Percentiles rank a stretch among this genome's conserved stretches.
Conservation (phyloP, 192 early-diverging fungal genomes). For the Coemansia aciculifera region DNA sequence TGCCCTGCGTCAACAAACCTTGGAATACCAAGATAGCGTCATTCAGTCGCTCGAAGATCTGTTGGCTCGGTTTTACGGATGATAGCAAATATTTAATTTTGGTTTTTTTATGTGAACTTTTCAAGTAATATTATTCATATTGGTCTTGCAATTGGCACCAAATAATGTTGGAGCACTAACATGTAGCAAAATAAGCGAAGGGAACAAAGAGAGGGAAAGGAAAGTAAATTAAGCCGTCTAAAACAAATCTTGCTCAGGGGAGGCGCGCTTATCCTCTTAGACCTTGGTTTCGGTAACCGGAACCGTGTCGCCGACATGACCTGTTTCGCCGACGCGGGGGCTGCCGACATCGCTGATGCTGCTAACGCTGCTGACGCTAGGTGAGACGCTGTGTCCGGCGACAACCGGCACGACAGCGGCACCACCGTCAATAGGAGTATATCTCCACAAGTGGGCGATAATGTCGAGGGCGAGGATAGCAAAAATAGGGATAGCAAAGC, state of each 20-base stretch:
- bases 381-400: conserved; percentile 14
- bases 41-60: conserved; percentile 52
- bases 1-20: conserved; percentile 45
- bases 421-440: conserved; percentile 5
- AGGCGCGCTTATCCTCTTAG: conserved; percentile 11
- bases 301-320: conserved; percentile 13
- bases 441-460: conserved; percentile 41
- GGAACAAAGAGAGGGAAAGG: conserved; percentile 3
- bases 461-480: conserved; percentile 42
- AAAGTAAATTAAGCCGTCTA: background rate
- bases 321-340: conserved; percentile 25
- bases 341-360: conserved; percentile 30
- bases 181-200: background rate
- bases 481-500: conserved; percentile 50
- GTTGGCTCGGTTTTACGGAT: conserved; percentile 35
- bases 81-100: background rate
- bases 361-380: conserved; percentile 40
- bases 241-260: background rate
- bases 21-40: conserved; percentile 50
- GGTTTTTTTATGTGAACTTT: conserved; percentile 7
- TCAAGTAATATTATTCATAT: background rate
- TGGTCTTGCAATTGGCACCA: background rate
- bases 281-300: conserved; percentile 48
- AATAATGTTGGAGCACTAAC: background rate
- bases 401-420: conserved; percentile 4